Percentiles rank a stretch among this genome's conserved stretches.
Evolutionary conservation across 768 basidiomycete genomes (phyloP).

Genomic region (Lactarius deliciosus): DNA sequence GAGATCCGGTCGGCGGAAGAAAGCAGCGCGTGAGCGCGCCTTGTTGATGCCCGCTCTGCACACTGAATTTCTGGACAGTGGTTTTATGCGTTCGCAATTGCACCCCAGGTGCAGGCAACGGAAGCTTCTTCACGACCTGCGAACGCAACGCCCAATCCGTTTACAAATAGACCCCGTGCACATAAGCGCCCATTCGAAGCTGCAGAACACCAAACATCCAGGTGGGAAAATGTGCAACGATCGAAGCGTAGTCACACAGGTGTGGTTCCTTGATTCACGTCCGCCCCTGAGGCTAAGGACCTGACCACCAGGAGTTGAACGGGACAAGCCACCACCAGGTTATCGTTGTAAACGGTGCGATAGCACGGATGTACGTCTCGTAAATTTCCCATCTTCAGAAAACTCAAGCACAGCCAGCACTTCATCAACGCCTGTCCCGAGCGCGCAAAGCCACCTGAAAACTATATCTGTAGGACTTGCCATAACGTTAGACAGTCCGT

Average conservation of each 20-base stretch:
- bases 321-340: conserved; percentile 61
- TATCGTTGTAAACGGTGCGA: conserved; percentile 80
- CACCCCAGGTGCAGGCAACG: conserved; percentile 47
- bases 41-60: conserved; percentile 1
- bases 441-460: conserved; percentile 71
- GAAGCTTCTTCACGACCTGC: conserved; percentile 47
- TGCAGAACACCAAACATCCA: conserved; percentile 59
- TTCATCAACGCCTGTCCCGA: conserved; percentile 76
- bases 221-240: conserved; percentile 56
- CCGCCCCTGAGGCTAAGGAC: conserved; percentile 2
- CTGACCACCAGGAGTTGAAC: conserved; percentile 36
- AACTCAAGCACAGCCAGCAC: conserved; percentile 48
- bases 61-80: conserved; percentile 52
- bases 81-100: conserved; percentile 95
- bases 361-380: conserved; percentile 58
- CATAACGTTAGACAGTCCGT: conserved; percentile 49
- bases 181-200: conserved; percentile 54
- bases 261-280: conserved; percentile 34
- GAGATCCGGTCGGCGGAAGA: conserved; percentile 55
- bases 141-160: conserved; percentile 74
- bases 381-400: neutral
- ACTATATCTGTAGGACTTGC: conserved; percentile 87
- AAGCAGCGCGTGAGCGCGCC: conserved; percentile 73
- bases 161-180: conserved; percentile 43
- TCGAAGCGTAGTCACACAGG: conserved; percentile 61